Percentiles rank a stretch among this genome's conserved stretches.
These are phyloP conservation scores for Cucurbita moschata DNA, from an alignment of 306 rosid genomes.

Conservation along the genomic window DNA sequence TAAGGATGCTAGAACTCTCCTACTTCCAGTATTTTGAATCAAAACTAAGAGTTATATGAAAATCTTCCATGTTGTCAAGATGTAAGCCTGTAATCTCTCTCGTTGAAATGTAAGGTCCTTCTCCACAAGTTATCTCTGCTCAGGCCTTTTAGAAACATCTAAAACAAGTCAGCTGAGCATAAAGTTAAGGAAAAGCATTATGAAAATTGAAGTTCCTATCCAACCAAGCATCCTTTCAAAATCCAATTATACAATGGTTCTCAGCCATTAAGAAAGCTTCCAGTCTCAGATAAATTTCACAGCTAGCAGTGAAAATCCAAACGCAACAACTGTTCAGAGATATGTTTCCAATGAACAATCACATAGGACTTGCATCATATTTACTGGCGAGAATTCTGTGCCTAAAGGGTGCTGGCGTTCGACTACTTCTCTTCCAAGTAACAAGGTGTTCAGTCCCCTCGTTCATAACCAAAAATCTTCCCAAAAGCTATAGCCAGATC, in stretches of 20 bases:
- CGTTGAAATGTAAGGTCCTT: neutral
- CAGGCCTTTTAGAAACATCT: neutral
- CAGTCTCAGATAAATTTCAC: neutral
- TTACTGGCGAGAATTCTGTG: neutral
- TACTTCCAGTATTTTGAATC: neutral
- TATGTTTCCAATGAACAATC: neutral
- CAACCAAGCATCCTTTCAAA: neutral
- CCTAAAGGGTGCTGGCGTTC: neutral
- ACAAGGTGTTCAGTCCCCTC: neutral
- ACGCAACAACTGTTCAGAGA: neutral
- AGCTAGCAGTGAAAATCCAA: neutral
- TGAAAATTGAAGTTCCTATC: neutral
- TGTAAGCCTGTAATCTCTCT: neutral
- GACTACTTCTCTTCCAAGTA: neutral
- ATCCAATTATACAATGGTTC: neutral
- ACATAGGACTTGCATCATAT: neutral
- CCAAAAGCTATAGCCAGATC: neutral
- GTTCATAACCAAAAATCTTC: neutral
- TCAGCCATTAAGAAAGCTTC: neutral
- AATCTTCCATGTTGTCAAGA: neutral
- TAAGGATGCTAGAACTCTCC: neutral
- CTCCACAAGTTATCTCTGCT: neutral
- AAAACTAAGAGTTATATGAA: neutral
- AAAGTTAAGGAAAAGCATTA: neutral
- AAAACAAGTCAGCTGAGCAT: neutral